Percentiles rank a stretch among this genome's conserved stretches.
Evolutionary conservation across 2,329 filamentous ascomycete species (phyloP).

Genomic region (Neonectria ditissima): DNA sequence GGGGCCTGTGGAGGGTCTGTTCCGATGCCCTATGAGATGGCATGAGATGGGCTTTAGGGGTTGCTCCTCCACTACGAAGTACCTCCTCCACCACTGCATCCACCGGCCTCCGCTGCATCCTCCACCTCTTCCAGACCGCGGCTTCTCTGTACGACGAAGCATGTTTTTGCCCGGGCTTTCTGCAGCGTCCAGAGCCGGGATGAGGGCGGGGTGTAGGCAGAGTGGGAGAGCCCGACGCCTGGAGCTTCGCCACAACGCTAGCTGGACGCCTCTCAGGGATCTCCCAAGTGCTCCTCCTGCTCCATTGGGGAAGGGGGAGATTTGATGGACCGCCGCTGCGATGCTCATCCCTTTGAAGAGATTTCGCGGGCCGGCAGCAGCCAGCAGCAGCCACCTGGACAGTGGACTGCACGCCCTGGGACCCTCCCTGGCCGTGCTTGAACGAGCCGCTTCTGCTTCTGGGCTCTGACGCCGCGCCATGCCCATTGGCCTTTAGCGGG

Average conservation of each 20-base stretch:
- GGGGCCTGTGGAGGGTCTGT: neutral
- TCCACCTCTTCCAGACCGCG: neutral
- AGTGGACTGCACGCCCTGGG: no score
- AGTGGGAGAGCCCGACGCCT: neutral
- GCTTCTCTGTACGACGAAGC: neutral
- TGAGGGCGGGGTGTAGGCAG: neutral
- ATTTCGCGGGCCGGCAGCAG: slow-evolving; percentile 14
- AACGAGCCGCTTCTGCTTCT: no score
- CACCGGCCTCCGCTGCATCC: neutral
- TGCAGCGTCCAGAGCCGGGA: no score
- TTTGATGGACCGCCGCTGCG: slow-evolving; percentile 13
- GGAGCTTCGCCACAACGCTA: slow-evolving; percentile 19
- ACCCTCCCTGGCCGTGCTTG: no score
- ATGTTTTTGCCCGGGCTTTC: no score
- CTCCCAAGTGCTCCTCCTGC: slow-evolving; percentile 15
- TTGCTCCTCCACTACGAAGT: no score
- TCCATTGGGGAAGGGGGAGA: slow-evolving; percentile 23
- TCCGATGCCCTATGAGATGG: neutral
- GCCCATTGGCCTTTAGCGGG: neutral
- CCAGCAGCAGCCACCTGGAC: no score
- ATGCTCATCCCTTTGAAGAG: slow-evolving; percentile 28
- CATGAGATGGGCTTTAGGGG: no score
- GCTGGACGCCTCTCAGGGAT: slow-evolving; percentile 11
- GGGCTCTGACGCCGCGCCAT: no score
- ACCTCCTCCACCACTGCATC: neutral